phyloP scores from a whole-genome alignment of 108 stramenopile genomes.

The Nannochloropsis salina region DNA sequence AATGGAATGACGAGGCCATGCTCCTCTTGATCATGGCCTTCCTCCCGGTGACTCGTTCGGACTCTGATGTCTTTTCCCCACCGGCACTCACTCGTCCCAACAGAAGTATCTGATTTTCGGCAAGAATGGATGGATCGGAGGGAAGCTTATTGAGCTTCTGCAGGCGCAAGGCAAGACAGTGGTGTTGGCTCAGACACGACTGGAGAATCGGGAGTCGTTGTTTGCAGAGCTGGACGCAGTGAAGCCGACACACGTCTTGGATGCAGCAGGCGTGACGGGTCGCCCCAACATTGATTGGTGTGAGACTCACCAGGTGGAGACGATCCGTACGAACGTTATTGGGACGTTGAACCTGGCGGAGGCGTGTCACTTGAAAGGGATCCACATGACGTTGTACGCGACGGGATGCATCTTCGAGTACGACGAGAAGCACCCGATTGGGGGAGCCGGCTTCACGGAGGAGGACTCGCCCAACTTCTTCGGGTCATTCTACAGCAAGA shows the following conservation, averaged over 20 bases:
- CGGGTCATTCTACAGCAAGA: slow-evolving; percentile 95
- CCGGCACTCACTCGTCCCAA: not conserved
- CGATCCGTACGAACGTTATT: slow-evolving; percentile 92
- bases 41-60: too few species aligned
- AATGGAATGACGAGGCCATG: too few species aligned
- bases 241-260: slow-evolving; percentile 91
- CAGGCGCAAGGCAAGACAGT: slow-evolving; percentile 65
- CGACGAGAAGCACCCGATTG: slow-evolving; percentile 80
- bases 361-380: slow-evolving; percentile 66
- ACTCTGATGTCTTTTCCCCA: too few species aligned
- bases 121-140: slow-evolving; percentile 98
- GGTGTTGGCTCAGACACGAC: slow-evolving; percentile 72
- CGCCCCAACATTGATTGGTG: slow-evolving; percentile 99
- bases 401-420: slow-evolving; percentile 99
- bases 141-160: slow-evolving; percentile 70
- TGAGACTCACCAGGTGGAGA: slow-evolving; percentile 89
- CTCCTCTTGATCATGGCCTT: too few species aligned
- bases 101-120: slow-evolving; percentile 76
- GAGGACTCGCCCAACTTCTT: slow-evolving; percentile 91
- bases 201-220: slow-evolving; percentile 79
- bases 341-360: slow-evolving; percentile 93
- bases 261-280: slow-evolving; percentile 98
- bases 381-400: slow-evolving; percentile 96
- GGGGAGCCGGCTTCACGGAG: slow-evolving; percentile 91
- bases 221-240: slow-evolving; percentile 71